Conservation (phyloP, 805 yeast species). For the Lipomyces sp. region DNA sequence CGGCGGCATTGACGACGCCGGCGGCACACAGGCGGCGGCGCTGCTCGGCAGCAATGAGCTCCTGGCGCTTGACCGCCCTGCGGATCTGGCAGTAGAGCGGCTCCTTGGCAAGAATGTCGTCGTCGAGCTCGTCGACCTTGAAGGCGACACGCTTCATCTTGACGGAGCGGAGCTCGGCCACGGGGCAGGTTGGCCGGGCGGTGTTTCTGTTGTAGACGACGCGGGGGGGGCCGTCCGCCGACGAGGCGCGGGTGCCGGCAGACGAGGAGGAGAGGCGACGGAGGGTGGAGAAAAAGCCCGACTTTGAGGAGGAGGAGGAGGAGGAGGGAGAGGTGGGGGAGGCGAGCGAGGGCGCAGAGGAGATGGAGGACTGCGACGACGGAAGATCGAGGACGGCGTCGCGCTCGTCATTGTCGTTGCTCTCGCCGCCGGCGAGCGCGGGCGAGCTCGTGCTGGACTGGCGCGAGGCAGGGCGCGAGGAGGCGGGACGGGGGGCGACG, state of each 20-base stretch:
- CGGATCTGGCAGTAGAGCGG: slow-evolving; percentile 26
- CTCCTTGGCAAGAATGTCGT: slow-evolving; percentile 19
- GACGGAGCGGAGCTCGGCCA: slow-evolving; percentile 13
- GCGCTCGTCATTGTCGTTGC: neutral
- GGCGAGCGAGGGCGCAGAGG: neutral
- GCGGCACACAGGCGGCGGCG: neutral
- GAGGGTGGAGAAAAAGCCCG: slow-evolving; percentile 7
- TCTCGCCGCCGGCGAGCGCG: neutral
- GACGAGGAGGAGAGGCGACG: slow-evolving; percentile 20
- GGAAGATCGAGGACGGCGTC: neutral
- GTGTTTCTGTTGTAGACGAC: slow-evolving; percentile 24
- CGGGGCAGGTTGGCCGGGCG: slow-evolving; percentile 19
- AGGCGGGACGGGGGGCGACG: neutral
- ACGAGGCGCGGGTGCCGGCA: neutral
- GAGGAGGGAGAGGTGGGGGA: neutral
- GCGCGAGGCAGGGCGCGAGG: slow-evolving; percentile 1
- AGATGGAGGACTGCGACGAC: neutral
- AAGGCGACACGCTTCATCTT: slow-evolving; percentile 24
- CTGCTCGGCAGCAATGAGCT: slow-evolving; percentile 3
- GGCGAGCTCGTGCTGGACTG: slow-evolving; percentile 3
- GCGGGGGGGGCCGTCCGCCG: slow-evolving; percentile 10
- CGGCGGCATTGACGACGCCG: slow-evolving; percentile 3
- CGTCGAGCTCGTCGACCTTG: slow-evolving; percentile 27
- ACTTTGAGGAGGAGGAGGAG: neutral
- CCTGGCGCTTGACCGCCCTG: slow-evolving; percentile 16